These are phyloP conservation scores for Cronartium ribicola DNA, from an alignment of 1,284 basidiomycete genomes.

Conservation along the genomic window DNA sequence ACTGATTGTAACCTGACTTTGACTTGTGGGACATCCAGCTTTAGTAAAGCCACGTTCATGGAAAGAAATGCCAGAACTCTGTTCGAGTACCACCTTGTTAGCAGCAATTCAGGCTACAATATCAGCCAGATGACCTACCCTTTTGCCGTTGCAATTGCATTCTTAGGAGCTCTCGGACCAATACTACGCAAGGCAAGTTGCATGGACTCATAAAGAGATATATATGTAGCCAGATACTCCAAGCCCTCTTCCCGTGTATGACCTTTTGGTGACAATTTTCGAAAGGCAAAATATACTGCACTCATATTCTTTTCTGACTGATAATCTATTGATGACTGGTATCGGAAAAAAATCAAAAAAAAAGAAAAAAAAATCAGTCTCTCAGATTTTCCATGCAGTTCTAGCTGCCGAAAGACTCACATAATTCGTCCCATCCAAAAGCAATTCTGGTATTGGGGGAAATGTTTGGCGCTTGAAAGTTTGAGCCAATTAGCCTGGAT, in stretches of 20 bases:
- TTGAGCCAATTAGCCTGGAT: not conserved
- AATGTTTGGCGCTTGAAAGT: conserved; percentile 2
- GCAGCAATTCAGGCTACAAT: not conserved
- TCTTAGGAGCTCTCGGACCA: not conserved
- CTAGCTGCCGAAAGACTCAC: not conserved
- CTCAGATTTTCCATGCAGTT: not conserved
- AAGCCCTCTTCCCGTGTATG: not conserved
- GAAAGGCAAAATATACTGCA: not conserved
- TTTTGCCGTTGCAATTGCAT: not conserved
- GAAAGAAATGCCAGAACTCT: not conserved
- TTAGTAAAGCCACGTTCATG: not conserved
- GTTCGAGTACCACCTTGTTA: not conserved
- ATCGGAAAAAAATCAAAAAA: not conserved
- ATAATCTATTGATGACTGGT: not conserved
- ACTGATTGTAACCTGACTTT: not conserved
- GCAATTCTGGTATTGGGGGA: not conserved
- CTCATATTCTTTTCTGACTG: not conserved
- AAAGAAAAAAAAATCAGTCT: not conserved
- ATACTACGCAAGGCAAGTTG: not conserved
- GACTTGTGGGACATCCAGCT: not conserved
- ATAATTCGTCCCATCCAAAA: not conserved
- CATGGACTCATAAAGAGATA: not conserved
- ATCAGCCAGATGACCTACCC: not conserved
- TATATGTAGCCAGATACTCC: not conserved
- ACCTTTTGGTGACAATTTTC: not conserved